Base-by-base conservation (phyloP, 176 grass and related monocot genomes). In the Panicum miliaceum region DNA sequence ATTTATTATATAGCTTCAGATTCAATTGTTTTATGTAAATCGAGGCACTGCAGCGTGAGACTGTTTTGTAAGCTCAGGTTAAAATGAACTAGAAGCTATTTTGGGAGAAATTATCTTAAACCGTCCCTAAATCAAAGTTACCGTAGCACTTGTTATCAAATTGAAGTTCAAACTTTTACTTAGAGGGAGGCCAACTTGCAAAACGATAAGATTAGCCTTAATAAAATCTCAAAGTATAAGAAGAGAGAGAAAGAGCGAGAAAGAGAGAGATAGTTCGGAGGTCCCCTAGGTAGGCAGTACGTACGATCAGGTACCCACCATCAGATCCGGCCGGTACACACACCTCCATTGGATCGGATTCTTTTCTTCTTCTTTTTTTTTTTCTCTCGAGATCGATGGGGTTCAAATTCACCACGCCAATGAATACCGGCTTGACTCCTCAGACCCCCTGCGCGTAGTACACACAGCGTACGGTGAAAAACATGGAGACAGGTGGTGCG, bases 401-500 rank as follows among this genome's bases (percentile, higher is more conserved):
- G 1, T 32, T 32, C 29, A 32, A 32, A 75, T 84, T 75, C 70
- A 53, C 45, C 8, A 4, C 48, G 1, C 27, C 32, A 66, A 37
- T 37, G 32, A 66, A 38, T 4, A 48, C 69, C 69, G 50, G 4
- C 69, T 72, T 29, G 69, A 72, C 68, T 3, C 8, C 27, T 22
- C 7, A 32, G 5, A 4, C 59, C 8, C 3, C 20, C 65, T n/a
- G 68, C 20, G 16, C 51, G 53, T 23, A 58, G 20, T 47, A 47
- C 45, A 13, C 45, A n/a, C 7, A 9, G 68, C 13, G 83, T 53
- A 72, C 69, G 79, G 84, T 78, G 47, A 50, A 76, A 77, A 81
- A 58, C 79, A 90, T 68, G 66, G 37, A 4, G 79, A 65, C 77
- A 43, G 65, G 56, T 37, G 54, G 25, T 6, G 26, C 11, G 12